Conservation (phyloP, 441 rosid genomes). For the Omphalea diandra region DNA sequence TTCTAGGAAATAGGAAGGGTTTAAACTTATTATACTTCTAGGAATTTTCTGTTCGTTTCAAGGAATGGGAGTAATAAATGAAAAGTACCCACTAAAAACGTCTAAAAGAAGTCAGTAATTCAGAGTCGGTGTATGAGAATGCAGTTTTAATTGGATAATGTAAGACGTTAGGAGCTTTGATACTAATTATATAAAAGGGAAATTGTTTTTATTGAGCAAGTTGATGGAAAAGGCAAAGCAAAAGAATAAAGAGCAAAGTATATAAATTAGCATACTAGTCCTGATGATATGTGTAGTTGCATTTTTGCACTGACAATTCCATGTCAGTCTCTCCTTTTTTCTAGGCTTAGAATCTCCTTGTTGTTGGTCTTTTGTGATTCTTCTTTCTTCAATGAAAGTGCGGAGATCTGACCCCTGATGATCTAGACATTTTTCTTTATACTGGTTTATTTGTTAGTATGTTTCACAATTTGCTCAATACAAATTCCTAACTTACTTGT, state of each 20-base stretch:
- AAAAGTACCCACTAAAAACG: slow-evolving; percentile 4
- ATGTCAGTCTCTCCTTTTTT: slow-evolving; percentile 17
- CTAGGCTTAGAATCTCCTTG: slow-evolving; percentile 30
- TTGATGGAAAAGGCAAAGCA: slow-evolving; percentile 34
- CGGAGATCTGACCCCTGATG: slow-evolving; percentile 31
- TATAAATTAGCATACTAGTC: too few species aligned
- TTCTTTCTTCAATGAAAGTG: slow-evolving; percentile 28
- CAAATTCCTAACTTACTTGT: slow-evolving; percentile 16
- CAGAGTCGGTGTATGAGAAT: neutral
- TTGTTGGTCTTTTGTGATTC: too few species aligned
- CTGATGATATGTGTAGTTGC: slow-evolving; percentile 26
- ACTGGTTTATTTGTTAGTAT: neutral
- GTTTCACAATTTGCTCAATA: slow-evolving; percentile 16
- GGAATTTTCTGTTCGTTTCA: too few species aligned
- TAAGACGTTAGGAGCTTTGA: slow-evolving; percentile 14
- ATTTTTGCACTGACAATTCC: slow-evolving; percentile 36
- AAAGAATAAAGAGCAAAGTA: too few species aligned
- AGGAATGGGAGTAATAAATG: too few species aligned
- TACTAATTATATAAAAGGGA: slow-evolving; percentile 16
- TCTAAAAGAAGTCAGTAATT: neutral
- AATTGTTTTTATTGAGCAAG: slow-evolving; percentile 21
- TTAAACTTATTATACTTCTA: too few species aligned
- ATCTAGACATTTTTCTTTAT: slow-evolving; percentile 17
- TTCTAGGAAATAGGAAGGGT: too few species aligned
- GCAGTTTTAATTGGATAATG: slow-evolving; percentile 13